A percentile compares a stretch with the other conserved stretches of the same genome.
Conservation (phyloP, 257 asterid species). For the Thymus mandschuricus region DNA sequence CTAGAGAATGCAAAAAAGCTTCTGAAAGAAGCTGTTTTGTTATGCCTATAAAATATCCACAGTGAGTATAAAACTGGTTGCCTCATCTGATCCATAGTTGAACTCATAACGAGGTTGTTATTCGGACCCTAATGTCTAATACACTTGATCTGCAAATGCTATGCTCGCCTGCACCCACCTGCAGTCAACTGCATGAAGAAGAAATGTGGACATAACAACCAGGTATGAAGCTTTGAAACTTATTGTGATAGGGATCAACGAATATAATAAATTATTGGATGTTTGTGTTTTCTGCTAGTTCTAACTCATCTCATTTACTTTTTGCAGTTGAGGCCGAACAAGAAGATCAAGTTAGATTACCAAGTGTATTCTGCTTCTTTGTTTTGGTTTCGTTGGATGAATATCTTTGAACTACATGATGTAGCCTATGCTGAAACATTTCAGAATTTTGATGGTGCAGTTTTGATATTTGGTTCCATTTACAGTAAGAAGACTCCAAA, state of each 20-base stretch:
- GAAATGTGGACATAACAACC: conserved; percentile 56
- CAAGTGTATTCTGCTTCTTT: conserved; percentile 11
- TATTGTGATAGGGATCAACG: not conserved
- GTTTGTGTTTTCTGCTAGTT: not conserved
- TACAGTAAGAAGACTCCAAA: not conserved
- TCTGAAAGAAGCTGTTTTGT: conserved; percentile 97
- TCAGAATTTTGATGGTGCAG: conserved; percentile 12
- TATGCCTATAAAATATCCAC: conserved; percentile 99
- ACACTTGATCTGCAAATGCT: conserved; percentile 37
- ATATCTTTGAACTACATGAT: conserved; percentile 15
- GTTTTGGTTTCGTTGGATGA: conserved; percentile 2
- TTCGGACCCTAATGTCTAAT: not conserved
- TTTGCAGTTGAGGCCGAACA: conserved; percentile 53
- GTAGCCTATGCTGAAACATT: conserved; percentile 21
- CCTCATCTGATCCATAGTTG: conserved; percentile 20
- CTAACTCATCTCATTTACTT: not conserved
- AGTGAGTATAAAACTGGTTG: conserved; percentile 46
- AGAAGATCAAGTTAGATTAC: conserved; percentile 42
- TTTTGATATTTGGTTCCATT: not conserved
- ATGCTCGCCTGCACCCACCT: conserved; percentile 50
- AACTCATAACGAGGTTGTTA: not conserved
- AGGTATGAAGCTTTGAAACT: conserved; percentile 30
- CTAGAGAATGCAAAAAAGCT: conserved; percentile 91
- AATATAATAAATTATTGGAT: no score
- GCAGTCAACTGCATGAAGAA: conserved; percentile 58